These are phyloP conservation scores for Suhomyces chickasaworum DNA, from an alignment of 1,139 yeast genomes.

Conservation along the genomic window DNA sequence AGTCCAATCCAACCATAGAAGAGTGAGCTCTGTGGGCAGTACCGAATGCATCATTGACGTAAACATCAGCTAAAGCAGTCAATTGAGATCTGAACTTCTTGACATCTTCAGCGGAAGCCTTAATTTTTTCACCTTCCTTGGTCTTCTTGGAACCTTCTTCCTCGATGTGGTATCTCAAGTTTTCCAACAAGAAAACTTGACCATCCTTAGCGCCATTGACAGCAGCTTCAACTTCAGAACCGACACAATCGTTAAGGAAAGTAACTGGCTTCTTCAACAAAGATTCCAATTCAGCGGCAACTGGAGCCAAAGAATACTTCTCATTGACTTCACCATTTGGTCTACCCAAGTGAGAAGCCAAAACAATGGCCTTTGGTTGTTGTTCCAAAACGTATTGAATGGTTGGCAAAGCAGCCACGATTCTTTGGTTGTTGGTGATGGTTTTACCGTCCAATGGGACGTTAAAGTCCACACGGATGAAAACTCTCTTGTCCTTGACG, in stretches of 20 bases:
- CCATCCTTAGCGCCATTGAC: slow-evolving; percentile 73
- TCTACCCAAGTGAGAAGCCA: slow-evolving; percentile 97
- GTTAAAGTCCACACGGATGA: slow-evolving; percentile 96
- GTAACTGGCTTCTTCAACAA: slow-evolving; percentile 68
- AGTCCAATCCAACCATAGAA: slow-evolving; percentile 93
- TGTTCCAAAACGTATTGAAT: slow-evolving; percentile 89
- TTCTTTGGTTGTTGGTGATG: slow-evolving; percentile 98
- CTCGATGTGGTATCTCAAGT: slow-evolving; percentile 96
- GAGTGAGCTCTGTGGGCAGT: slow-evolving; percentile 99
- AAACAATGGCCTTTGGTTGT: slow-evolving; percentile 82
- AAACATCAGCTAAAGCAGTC: slow-evolving; percentile 90
- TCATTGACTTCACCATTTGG: slow-evolving; percentile 87
- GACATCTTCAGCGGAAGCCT: slow-evolving; percentile 84
- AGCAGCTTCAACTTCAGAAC: slow-evolving; percentile 77
- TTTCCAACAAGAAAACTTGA: slow-evolving; percentile 80
- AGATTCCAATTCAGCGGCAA: slow-evolving; percentile 79
- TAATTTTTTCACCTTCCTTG: slow-evolving; percentile 82
- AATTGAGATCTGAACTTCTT: slow-evolving; percentile 82
- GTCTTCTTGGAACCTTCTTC: slow-evolving; percentile 83
- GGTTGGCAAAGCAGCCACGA: slow-evolving; percentile 97
- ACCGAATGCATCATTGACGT: slow-evolving; percentile 96
- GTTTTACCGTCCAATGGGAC: slow-evolving; percentile 94
- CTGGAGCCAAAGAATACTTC: slow-evolving; percentile 90
- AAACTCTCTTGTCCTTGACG: slow-evolving; percentile 86
- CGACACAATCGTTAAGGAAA: slow-evolving; percentile 87